Evolutionary conservation across 345 rosid genomes (phyloP), one percentile per base, ranked within the genome.

Genomic region (Brassica carinata): DNA sequence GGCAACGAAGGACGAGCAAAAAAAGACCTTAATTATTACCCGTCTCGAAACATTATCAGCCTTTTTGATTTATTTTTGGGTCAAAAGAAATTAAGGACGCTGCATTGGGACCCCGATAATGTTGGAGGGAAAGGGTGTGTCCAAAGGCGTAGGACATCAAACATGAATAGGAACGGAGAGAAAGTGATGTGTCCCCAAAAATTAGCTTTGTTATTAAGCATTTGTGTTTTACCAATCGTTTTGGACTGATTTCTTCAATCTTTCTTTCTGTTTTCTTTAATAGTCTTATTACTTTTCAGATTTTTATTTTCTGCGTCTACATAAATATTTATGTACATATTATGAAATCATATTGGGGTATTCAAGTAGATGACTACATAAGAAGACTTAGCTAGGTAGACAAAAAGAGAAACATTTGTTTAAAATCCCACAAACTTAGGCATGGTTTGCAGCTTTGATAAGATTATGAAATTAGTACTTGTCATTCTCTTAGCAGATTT

Each of bases 121-220:
- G 23, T 19, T 19, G 23, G 23, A 55, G 65, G 17, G 14, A 64
- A 72, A 64, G 34, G 18, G 64, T 71, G 38, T 14, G 81, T 72
- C 64, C 65, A 78, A 71, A 65, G 45, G 45, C 43, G 57, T 66
- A 40, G 73, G 68, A 73, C 82, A 61, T 61, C n/a, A 19, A 61
- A 59, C 64, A 72, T 55, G 73, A 57, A 55, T 11, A 57, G 77
- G 36, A 17, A 43, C 67, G 62, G 62, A 79, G 68, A 79, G 48
- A 66, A 57, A 79, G 73, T 64, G 67, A 58, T 57, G 19, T 79
- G 81, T 65, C 77, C 17, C 77, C 66, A 23, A 36, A 64, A 64
- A 23, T 13, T 57, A 3, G 58, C 31, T 51, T 10, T 72, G 77
- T 70, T 71, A 38, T 71, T 71, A 63, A 63, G 76, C 77, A 71